phyloP scores from a whole-genome alignment of 176 grass and related monocot genomes.

The Zea mays region DNA sequence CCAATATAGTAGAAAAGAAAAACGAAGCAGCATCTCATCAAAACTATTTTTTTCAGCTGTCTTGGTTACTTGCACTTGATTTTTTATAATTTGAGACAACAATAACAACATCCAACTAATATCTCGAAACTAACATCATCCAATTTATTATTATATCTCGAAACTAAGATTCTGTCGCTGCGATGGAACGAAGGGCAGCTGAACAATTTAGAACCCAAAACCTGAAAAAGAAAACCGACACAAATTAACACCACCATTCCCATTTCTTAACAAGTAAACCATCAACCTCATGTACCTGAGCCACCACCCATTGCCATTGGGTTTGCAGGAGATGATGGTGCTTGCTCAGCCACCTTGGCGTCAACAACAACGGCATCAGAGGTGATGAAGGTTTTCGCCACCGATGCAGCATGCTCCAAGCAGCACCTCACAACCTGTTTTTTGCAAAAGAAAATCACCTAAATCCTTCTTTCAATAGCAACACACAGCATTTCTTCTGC shows the following conservation, averaged over 20 bases:
- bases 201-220: constrained; percentile 55
- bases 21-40: background rate
- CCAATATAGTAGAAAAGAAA: background rate
- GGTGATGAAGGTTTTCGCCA: constrained; percentile 84
- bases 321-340: constrained; percentile 44
- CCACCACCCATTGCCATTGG: constrained; percentile 88
- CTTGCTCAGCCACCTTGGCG: constrained; percentile 64
- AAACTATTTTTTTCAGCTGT: background rate
- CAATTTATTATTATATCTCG: background rate
- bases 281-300: constrained; percentile 48
- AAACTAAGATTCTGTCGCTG: background rate
- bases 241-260: background rate
- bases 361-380: constrained; percentile 90
- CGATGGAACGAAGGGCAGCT: background rate
- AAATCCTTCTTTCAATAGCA: background rate
- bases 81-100: background rate
- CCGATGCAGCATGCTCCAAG: constrained; percentile 84
- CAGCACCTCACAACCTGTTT: constrained; percentile 93
- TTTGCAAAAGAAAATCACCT: background rate
- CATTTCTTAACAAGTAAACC: background rate
- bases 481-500: background rate
- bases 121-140: background rate
- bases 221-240: constrained; percentile 31
- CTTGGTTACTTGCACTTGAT: background rate
- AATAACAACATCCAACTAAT: background rate